phyloP scores from a whole-genome alignment of 345 rosid species.

The Citrus cavaleriei region DNA sequence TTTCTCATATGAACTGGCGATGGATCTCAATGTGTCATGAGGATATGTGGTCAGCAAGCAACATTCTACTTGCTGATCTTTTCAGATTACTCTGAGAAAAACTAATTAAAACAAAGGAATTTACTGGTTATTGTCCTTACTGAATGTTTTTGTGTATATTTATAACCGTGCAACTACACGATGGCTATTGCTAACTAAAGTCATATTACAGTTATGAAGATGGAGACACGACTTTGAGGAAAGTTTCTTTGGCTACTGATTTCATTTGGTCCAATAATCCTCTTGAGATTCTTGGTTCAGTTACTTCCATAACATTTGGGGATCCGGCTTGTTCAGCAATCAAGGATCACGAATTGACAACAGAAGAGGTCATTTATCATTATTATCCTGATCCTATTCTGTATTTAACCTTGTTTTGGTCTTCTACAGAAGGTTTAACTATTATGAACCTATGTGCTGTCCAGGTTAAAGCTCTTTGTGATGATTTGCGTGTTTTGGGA shows the following conservation, averaged over 20 bases:
- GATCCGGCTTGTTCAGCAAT: slow-evolving; percentile 57
- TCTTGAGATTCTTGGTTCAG: slow-evolving; percentile 89
- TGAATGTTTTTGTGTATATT: neutral
- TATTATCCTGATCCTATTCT: neutral
- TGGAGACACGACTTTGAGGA: slow-evolving; percentile 64
- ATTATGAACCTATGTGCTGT: slow-evolving; percentile 9
- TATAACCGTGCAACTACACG: neutral
- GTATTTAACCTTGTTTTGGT: neutral
- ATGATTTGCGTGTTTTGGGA: slow-evolving; percentile 84
- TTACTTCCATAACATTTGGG: slow-evolving; percentile 67
- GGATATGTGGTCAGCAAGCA: neutral
- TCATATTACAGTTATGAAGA: slow-evolving; percentile 63
- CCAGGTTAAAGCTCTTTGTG: slow-evolving; percentile 82
- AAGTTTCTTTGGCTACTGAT: slow-evolving; percentile 71
- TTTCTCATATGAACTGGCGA: neutral
- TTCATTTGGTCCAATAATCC: slow-evolving; percentile 83
- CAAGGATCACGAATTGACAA: slow-evolving; percentile 62
- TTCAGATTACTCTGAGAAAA: neutral
- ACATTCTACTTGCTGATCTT: neutral
- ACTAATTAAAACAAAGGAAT: too few species aligned
- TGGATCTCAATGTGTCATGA: neutral
- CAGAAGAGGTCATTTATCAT: slow-evolving; percentile 60
- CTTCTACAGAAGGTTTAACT: neutral
- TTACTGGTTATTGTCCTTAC: neutral
- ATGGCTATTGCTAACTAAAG: slow-evolving; percentile 6